Percentiles rank a stretch among this genome's conserved stretches.
These are phyloP conservation scores for Tetradesmus lagerheimii DNA, from an alignment of 139 green algal species.

Conservation along the genomic window DNA sequence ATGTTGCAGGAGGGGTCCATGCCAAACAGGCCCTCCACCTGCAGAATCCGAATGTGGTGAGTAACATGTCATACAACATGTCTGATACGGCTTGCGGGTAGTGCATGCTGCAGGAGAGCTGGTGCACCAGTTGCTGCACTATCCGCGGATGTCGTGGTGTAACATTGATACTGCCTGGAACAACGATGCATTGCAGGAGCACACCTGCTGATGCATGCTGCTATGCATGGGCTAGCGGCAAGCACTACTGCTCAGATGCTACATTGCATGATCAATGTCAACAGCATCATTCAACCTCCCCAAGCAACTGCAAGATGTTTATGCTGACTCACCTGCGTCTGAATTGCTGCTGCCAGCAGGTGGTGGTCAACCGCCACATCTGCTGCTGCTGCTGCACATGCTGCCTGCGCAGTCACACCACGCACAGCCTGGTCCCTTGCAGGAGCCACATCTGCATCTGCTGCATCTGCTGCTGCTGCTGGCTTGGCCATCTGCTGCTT, in stretches of 20 bases:
- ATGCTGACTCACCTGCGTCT: conserved; percentile 24
- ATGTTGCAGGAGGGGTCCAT: conserved; percentile 15
- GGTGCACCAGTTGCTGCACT: no score
- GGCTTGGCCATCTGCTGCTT: background rate
- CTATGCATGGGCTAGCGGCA: background rate
- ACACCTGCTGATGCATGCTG: background rate
- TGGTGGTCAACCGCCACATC: conserved; percentile 42
- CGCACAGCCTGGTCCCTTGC: background rate
- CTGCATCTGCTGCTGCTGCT: background rate
- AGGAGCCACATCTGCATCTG: background rate
- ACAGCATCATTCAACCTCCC: no score
- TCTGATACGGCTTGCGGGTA: no score
- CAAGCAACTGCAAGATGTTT: no score
- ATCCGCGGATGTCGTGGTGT: no score
- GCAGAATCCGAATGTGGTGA: no score
- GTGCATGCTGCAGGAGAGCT: no score
- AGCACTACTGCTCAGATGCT: no score
- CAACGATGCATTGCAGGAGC: no score
- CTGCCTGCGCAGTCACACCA: background rate
- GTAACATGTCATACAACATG: no score
- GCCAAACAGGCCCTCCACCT: conserved; percentile 43
- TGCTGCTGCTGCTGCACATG: background rate
- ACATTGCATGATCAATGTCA: background rate
- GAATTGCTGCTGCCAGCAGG: conserved; percentile 35
- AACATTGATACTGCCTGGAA: no score